Evolutionary conservation across 768 basidiomycete species (phyloP), one percentile per base, ranked within the genome.

Genomic region (Clavaria fumosa): DNA sequence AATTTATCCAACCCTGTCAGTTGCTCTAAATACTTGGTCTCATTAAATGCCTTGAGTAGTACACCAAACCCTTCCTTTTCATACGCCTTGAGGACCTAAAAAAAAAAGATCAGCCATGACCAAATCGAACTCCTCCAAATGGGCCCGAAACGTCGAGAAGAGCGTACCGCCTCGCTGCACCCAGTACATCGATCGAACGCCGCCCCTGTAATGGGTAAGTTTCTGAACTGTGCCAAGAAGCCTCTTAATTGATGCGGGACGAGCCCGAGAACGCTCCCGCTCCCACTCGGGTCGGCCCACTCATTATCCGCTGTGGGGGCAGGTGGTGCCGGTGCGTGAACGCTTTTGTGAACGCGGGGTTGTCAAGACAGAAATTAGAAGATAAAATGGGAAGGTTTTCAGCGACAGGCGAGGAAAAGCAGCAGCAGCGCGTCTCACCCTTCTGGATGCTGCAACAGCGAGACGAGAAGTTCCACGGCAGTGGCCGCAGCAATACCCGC

Each of bases 241-340:
- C 91, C 95, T 4, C 95, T 75, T 7, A 97, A 64, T 52, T 96
- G 91, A 53, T 97, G 95, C 1, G 95, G 95, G 3, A 96, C 84
- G 12, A 78, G 60, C 0, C 93, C 93, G 2, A 96, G 69, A 7
- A 85, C 72, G 47, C 72, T 70, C 2, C 59, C 53, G 17, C 62
- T 56, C 54, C 9, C 50, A 48, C 21, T 45, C 48, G 10, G 46
- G 45, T 18, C 36, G 43, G 37, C 34, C 20, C 45, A 51, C 36
- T 58, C 51, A 46, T 53, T 40, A 44, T 56, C 50, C 17, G 31
- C 27, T 26, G 43, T 38, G 0, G 68, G 65, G n/a, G n/a, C n/a
- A 0, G 72, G 69, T 0, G 85, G 85, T 0, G 88, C 74, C 0
- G 81, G 74, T 0, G 88, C 82, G 26, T 78, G 50, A 4, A 59